phyloP scores from a whole-genome alignment of 2,329 filamentous ascomycete species.

The Chlorencoelia australis region DNA sequence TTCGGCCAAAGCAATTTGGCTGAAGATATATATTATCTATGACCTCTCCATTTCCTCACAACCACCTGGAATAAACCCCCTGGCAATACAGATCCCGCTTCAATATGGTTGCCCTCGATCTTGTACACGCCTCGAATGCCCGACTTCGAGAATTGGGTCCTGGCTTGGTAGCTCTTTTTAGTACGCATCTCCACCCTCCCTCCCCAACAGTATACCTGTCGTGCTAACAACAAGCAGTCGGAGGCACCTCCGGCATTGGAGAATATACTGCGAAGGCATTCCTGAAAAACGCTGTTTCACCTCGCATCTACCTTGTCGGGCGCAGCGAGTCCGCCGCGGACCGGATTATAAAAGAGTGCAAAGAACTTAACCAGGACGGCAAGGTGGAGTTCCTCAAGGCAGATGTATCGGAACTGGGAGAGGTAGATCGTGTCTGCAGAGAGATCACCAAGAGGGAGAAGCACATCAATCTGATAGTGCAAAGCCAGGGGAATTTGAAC shows the following conservation, averaged over 20 bases:
- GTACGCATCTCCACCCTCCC: slow-evolving; percentile 8
- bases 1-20: too few relatives aligned
- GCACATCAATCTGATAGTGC: slow-evolving; percentile 44
- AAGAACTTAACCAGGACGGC: slow-evolving; percentile 34
- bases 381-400: slow-evolving; percentile 36
- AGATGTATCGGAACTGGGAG: slow-evolving; percentile 37
- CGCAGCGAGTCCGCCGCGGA: slow-evolving; percentile 32
- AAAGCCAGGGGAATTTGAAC: slow-evolving; percentile 39
- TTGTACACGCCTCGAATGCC: slow-evolving; percentile 21
- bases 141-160: slow-evolving; percentile 23
- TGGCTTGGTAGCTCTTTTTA: slow-evolving; percentile 23
- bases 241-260: slow-evolving; percentile 41
- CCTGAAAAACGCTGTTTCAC: slow-evolving; percentile 30
- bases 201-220: slow-evolving; percentile 27
- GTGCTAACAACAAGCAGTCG: slow-evolving; percentile 31
- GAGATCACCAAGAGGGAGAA: slow-evolving; percentile 40
- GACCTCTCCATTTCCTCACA: too few relatives aligned
- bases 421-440: slow-evolving; percentile 38
- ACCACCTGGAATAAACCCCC: too few relatives aligned
- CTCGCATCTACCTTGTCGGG: slow-evolving; percentile 39
- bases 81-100: too few relatives aligned
- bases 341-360: slow-evolving; percentile 34
- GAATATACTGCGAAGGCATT: slow-evolving; percentile 38
- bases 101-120: slow-evolving; percentile 23
- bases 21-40: too few relatives aligned